phyloP scores from a whole-genome alignment of 768 basidiomycete genomes.

The Vishniacozyma victoriae region DNA sequence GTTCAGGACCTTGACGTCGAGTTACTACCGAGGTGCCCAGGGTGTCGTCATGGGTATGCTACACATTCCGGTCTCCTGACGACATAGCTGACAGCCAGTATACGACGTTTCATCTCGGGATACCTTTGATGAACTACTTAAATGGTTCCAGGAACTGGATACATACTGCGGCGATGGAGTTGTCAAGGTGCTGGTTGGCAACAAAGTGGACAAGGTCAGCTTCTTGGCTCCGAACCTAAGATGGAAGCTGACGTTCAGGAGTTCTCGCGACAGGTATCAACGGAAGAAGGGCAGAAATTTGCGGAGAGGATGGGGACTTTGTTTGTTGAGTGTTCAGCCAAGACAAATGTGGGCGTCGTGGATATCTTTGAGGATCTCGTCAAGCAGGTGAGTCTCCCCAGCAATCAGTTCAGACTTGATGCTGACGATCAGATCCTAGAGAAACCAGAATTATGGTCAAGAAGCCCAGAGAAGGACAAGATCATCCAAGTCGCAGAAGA shows the following conservation, averaged over 20 bases:
- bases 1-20: constrained; percentile 88
- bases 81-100: constrained; percentile 58
- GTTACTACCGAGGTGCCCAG: constrained; percentile 72
- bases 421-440: constrained; percentile 53
- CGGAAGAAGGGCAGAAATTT: constrained; percentile 69
- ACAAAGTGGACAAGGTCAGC: constrained; percentile 80
- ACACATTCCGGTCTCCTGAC: background rate
- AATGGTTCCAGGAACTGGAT: constrained; percentile 86
- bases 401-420: background rate
- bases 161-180: constrained; percentile 81
- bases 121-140: constrained; percentile 87
- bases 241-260: constrained; percentile 55
- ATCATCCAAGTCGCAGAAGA: too few relatives aligned
- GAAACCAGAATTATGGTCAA: constrained; percentile 69
- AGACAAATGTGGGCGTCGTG: constrained; percentile 76
- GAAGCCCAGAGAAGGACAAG: too few relatives aligned
- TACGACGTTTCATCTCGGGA: constrained; percentile 92
- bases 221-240: background rate
- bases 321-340: constrained; percentile 89
- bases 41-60: constrained; percentile 51
- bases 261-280: constrained; percentile 79
- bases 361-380: constrained; percentile 75
- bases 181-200: constrained; percentile 85
- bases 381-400: constrained; percentile 55
- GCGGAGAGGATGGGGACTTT: constrained; percentile 73